Base-by-base conservation (phyloP, 768 basidiomycete species). In the Termitomyces sp. region DNA sequence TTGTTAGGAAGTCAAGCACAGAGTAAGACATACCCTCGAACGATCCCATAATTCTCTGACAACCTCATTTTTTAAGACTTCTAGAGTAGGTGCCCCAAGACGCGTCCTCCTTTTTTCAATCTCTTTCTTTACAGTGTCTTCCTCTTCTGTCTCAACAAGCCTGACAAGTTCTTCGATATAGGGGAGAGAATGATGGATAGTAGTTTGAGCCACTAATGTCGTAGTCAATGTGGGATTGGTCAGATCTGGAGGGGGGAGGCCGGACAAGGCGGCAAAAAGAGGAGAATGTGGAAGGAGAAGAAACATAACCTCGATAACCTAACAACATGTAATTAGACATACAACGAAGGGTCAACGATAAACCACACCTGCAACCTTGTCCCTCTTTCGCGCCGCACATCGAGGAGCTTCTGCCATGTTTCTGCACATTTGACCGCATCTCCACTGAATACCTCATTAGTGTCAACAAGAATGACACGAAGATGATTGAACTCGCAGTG, bases 391-490 rank as follows among this genome's bases (percentile, higher is more conserved):
- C 83, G 77, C 34, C 81, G 80, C 2, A 85, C 67, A 4, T 83
- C 79, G 16, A 98, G 72, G 30, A 91, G 70, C 63, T 86, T 92
- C 65, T 97, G 92, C 43, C 96, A 66, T 1, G 78, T 75, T 67
- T 94, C 90, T 2, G 90, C 94, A 57, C 87, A 89, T 72, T 91
- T 96, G 5, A 75, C 73, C 0, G 78, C 80, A 65, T 98, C 94
- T 39, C 81, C 73, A 4, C 94, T 94, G 62, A 11, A 35, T 37
- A 37, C 32, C 35, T 32, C 2, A 46, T 61, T 25, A 59, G 52
- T 28, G 39, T 51, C 11, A 9, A 5, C 11, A 52, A 27, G 12
- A 40, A 12, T 35, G 16, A 46, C 23, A 41, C 47, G 27, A 27
- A 47, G 12, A 37, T 10, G 10, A 40, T 11, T 5, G 48, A 27